Evolutionary conservation across 257 asterid species (phyloP).

Genomic region (Lycium ferocissimum): DNA sequence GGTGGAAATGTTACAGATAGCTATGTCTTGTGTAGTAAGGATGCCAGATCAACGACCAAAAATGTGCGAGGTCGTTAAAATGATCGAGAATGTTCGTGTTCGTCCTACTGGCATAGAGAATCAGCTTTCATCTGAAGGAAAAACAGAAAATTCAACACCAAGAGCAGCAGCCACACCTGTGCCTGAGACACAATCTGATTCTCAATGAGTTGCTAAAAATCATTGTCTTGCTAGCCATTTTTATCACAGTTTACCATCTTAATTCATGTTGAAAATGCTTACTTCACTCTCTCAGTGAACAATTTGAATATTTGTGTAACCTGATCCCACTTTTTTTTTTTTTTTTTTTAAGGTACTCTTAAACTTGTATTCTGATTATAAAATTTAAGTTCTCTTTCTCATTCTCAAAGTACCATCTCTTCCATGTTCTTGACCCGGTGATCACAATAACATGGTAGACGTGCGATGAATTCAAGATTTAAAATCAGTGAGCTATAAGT

Average conservation of each 20-base stretch:
- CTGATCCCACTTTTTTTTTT: conserved; percentile 30
- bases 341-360: conserved; percentile 10
- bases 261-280: neutral
- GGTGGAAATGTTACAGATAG: conserved; percentile 80
- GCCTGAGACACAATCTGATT: conserved; percentile 19
- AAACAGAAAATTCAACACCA: conserved; percentile 44
- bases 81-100: conserved; percentile 61
- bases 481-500: neutral
- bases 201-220: conserved; percentile 8
- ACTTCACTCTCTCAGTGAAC: conserved; percentile 61
- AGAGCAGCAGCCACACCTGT: conserved; percentile 39
- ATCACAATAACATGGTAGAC: neutral
- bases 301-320: conserved; percentile 8
- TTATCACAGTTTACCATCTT: conserved; percentile 8
- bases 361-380: neutral
- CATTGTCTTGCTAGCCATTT: conserved; percentile 3
- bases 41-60: conserved; percentile 73
- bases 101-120: conserved; percentile 37
- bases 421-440: neutral
- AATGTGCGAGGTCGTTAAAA: conserved; percentile 62
- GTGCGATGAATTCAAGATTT: neutral
- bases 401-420: neutral
- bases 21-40: conserved; percentile 72
- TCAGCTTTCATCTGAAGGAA: conserved; percentile 32
- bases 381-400: neutral